These are phyloP conservation scores for Candida michaelii DNA, from an alignment of 805 yeast genomes.

Conservation along the genomic window DNA sequence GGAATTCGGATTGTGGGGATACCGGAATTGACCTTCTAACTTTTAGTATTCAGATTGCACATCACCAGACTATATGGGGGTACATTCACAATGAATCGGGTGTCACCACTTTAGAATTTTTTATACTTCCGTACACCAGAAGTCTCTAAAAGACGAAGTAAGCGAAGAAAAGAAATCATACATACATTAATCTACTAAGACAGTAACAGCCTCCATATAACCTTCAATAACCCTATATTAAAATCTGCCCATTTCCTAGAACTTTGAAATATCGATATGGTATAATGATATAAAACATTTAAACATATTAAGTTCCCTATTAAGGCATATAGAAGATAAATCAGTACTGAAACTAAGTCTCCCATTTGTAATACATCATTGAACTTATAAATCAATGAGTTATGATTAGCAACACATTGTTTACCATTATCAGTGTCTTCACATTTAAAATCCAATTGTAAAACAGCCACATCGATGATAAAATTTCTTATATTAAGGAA, in stretches of 20 bases:
- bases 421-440: not conserved
- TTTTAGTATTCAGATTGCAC: no score
- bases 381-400: conserved; percentile 20
- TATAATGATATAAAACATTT: conserved; percentile 16
- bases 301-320: conserved; percentile 22
- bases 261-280: not conserved
- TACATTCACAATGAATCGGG: no score
- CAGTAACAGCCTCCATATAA: conserved; percentile 3
- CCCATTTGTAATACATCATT: conserved; percentile 14
- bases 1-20: no score
- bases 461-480: not conserved
- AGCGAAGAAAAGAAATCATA: no score
- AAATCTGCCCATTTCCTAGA: not conserved
- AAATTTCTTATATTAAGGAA: not conserved
- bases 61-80: no score
- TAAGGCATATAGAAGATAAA: conserved; percentile 21
- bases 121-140: no score
- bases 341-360: conserved; percentile 7
- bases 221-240: not conserved
- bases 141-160: no score
- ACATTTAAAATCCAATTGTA: conserved; percentile 4
- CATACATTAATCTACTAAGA: not conserved
- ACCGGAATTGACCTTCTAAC: no score
- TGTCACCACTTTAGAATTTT: no score
- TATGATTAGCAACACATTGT: conserved; percentile 9